phyloP scores from a whole-genome alignment of 495 filamentous ascomycete species.

The Penicillium arizonense region DNA sequence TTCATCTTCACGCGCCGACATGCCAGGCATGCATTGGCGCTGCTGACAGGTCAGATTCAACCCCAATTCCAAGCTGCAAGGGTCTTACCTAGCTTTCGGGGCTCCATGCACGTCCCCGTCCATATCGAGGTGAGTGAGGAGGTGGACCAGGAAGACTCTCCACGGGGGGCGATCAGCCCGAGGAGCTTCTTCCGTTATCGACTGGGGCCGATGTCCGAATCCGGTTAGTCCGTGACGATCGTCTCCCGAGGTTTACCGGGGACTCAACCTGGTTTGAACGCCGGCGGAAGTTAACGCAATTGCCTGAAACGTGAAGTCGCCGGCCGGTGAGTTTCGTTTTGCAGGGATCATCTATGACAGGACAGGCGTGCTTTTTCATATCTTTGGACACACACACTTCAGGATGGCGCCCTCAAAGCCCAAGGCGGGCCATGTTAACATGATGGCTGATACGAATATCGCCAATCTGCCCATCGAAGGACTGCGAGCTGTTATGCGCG shows the following conservation, averaged over 20 bases:
- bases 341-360: background rate
- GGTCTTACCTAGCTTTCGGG: background rate
- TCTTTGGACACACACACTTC: background rate
- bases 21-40: background rate
- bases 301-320: too few species aligned
- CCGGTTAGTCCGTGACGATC: too few species aligned
- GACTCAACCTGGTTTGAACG: too few species aligned
- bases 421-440: conserved; percentile 29
- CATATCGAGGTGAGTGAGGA: too few species aligned
- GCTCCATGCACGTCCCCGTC: background rate
- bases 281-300: too few species aligned
- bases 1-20: background rate
- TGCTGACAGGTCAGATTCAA: background rate
- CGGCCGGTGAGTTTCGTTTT: too few species aligned
- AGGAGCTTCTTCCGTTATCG: too few species aligned
- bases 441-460: conserved; percentile 34
- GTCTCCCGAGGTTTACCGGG: too few species aligned
- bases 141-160: too few species aligned
- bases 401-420: conserved; percentile 1
- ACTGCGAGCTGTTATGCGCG: conserved; percentile 24
- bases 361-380: background rate
- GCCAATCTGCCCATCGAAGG: conserved; percentile 24
- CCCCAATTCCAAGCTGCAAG: background rate
- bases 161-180: too few species aligned
- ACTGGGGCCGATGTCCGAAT: too few species aligned